phyloP scores from a whole-genome alignment of 2,329 filamentous ascomycete genomes.

The Hypoxylon sp. region DNA sequence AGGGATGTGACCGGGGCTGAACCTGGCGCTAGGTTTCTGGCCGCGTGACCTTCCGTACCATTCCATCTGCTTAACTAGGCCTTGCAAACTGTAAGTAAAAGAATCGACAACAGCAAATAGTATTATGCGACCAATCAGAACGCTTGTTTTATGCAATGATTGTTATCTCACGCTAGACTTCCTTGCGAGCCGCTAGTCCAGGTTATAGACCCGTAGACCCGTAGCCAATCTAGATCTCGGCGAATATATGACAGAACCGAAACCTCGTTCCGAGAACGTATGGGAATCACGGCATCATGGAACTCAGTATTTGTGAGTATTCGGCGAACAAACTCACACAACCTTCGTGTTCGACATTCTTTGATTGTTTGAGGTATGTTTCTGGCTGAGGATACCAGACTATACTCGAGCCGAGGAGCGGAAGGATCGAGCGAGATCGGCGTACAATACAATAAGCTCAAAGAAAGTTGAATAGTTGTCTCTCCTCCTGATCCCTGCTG shows the following conservation, averaged over 20 bases:
- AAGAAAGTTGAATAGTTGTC: conserved; percentile 8
- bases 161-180: conserved; percentile 41
- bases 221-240: conserved; percentile 45
- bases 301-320: conserved; percentile 10
- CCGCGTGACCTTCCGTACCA: conserved; percentile 50
- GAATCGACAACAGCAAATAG: conserved; percentile 46
- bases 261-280: conserved; percentile 23
- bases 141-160: conserved; percentile 21
- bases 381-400: not conserved
- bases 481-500: conserved; percentile 39
- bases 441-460: conserved; percentile 24
- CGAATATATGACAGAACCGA: conserved; percentile 41
- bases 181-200: conserved; percentile 35
- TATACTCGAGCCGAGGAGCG: conserved; percentile 10
- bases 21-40: conserved; percentile 37
- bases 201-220: conserved; percentile 36
- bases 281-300: conserved; percentile 20
- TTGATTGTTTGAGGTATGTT: not conserved
- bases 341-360: conserved; percentile 1
- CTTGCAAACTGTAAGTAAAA: conserved; percentile 42
- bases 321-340: conserved; percentile 6
- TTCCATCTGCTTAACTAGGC: conserved; percentile 20
- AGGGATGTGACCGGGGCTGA: conserved; percentile 32
- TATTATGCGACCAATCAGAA: conserved; percentile 36
- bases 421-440: conserved; percentile 42